Evolutionary conservation across 805 yeast genomes (phyloP).

Genomic region (Metschnikowia lunata): DNA sequence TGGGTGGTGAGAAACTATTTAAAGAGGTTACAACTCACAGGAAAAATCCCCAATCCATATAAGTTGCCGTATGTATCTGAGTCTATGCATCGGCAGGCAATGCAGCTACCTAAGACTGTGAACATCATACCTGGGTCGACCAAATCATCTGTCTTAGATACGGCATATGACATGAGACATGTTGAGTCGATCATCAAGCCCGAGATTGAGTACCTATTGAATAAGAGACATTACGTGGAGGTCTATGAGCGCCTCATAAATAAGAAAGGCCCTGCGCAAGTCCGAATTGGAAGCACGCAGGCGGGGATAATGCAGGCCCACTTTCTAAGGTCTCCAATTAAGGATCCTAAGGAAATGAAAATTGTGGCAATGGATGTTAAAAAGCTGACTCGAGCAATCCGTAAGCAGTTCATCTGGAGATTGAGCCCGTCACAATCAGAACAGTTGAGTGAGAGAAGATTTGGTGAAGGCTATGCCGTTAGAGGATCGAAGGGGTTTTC

Average conservation of each 20-base stretch:
- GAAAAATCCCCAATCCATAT: slow-evolving; percentile 30
- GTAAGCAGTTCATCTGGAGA: slow-evolving; percentile 28
- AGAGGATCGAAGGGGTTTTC: slow-evolving; percentile 27
- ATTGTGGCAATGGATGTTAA: slow-evolving; percentile 31
- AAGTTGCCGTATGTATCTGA: slow-evolving; percentile 26
- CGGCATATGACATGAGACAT: slow-evolving; percentile 31
- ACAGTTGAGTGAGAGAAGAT: slow-evolving; percentile 3
- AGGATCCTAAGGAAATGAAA: slow-evolving; percentile 17
- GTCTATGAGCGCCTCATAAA: slow-evolving; percentile 20
- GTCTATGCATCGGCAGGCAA: slow-evolving; percentile 8
- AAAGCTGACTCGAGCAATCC: slow-evolving; percentile 21
- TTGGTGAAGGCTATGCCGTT: slow-evolving; percentile 31
- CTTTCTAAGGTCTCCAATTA: slow-evolving; percentile 24
- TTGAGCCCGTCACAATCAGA: not conserved
- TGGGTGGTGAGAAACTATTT: slow-evolving; percentile 26
- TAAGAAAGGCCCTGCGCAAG: slow-evolving; percentile 35
- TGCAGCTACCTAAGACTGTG: slow-evolving; percentile 9
- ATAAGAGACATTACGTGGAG: slow-evolving; percentile 22
- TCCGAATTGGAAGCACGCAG: slow-evolving; percentile 25
- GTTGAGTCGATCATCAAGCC: slow-evolving; percentile 32
- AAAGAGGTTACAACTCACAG: slow-evolving; percentile 23
- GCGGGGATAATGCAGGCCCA: slow-evolving; percentile 32
- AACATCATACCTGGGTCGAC: slow-evolving; percentile 24
- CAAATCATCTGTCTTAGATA: slow-evolving; percentile 14
- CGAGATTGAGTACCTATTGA: slow-evolving; percentile 30